These are phyloP conservation scores for Coniochaeta pulveracea DNA, from an alignment of 2,329 filamentous ascomycete genomes.

Conservation along the genomic window DNA sequence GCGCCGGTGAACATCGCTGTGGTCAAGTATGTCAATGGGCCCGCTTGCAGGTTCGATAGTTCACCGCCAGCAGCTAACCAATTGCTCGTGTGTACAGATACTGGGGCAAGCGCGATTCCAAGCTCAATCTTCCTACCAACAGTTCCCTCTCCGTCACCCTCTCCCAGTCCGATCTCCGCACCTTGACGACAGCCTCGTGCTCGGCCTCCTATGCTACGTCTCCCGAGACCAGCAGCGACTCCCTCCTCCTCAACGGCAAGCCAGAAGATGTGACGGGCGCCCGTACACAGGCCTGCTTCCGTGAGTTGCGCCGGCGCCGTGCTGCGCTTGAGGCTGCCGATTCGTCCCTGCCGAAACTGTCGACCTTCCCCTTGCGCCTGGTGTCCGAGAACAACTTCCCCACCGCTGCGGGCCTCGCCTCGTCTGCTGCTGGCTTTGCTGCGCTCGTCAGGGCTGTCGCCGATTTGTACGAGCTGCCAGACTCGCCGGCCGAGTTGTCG, in stretches of 20 bases:
- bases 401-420: conserved; percentile 81
- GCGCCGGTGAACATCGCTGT: conserved; percentile 97
- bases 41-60: conserved; percentile 10
- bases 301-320: conserved; percentile 70
- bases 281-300: conserved; percentile 89
- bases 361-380: conserved; percentile 65
- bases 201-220: conserved; percentile 64
- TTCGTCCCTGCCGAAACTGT: conserved; percentile 69
- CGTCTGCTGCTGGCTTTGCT: conserved; percentile 58
- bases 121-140: conserved; percentile 94
- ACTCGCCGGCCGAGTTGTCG: conserved; percentile 72
- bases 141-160: conserved; percentile 95
- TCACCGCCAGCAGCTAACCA: no score
- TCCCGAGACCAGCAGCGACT: conserved; percentile 43
- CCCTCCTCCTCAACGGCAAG: conserved; percentile 74
- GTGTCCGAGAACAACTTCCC: conserved; percentile 99
- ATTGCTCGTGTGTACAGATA: conserved; percentile 36
- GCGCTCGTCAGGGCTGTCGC: conserved; percentile 76
- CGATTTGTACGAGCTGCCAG: conserved; percentile 76
- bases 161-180: conserved; percentile 85
- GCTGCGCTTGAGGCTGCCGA: conserved; percentile 62
- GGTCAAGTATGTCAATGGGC: conserved; percentile 57
- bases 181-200: conserved; percentile 91
- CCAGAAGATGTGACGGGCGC: conserved; percentile 76
- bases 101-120: conserved; percentile 94